Evolutionary conservation across 1,284 basidiomycete species (phyloP).

Genomic region (Heterobasidion occidentale): DNA sequence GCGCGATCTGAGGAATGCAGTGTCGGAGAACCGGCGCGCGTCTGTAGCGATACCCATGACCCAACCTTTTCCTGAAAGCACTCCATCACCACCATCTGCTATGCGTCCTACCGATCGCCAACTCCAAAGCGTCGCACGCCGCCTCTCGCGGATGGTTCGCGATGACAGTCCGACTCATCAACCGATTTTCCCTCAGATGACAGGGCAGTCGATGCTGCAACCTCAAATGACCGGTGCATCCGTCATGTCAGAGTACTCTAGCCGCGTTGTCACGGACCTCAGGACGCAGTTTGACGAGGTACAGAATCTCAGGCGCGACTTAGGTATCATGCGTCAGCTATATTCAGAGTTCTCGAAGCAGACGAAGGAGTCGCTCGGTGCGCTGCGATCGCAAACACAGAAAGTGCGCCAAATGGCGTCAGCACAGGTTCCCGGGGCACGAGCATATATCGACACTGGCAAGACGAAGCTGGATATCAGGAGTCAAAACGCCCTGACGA

Average conservation of each 20-base stretch:
- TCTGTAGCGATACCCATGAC: constrained; percentile 27
- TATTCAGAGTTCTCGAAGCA: constrained; percentile 90
- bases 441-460: constrained; percentile 86
- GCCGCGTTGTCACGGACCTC: constrained; percentile 71
- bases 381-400: constrained; percentile 77
- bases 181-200: constrained; percentile 48
- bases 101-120: constrained; percentile 66
- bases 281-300: constrained; percentile 93
- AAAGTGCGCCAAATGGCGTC: constrained; percentile 82
- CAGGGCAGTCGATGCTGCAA: constrained; percentile 58
- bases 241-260: constrained; percentile 62
- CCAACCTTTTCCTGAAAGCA: constrained; percentile 52
- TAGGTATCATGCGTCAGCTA: constrained; percentile 89
- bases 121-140: constrained; percentile 62
- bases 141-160: constrained; percentile 56
- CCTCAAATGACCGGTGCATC: constrained; percentile 71
- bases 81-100: constrained; percentile 35
- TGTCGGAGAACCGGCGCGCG: constrained; percentile 44
- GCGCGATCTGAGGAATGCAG: constrained; percentile 77
- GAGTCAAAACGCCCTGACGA: constrained; percentile 86
- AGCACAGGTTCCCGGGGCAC: constrained; percentile 77
- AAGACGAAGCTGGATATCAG: constrained; percentile 85
- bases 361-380: constrained; percentile 78
- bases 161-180: constrained; percentile 24
- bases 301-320: constrained; percentile 86